Conservation (phyloP, 2,329 filamentous ascomycete genomes). For the Colletotrichum magnum region DNA sequence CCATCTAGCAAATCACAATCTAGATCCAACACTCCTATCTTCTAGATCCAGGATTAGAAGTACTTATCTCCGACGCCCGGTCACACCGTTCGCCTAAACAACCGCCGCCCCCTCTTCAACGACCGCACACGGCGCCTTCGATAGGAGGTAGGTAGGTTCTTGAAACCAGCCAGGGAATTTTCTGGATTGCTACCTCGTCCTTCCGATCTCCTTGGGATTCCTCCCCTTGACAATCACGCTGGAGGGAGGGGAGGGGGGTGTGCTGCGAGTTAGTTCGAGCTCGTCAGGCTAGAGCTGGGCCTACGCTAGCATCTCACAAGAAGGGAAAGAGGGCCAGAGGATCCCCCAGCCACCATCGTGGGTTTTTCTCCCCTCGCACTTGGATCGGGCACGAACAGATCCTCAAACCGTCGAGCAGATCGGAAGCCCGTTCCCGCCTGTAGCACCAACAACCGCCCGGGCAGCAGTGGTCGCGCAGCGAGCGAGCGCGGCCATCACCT, state of each 20-base stretch:
- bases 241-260: too few species aligned
- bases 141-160: conserved; percentile 3
- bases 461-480: neutral
- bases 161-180: neutral
- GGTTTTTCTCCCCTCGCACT: conserved; percentile 1
- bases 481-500: neutral
- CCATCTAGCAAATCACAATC: neutral
- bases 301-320: conserved; percentile 1
- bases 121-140: neutral
- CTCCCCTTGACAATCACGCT: neutral
- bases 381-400: conserved; percentile 16
- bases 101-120: neutral
- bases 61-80: conserved; percentile 9
- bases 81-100: conserved; percentile 18
- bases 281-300: neutral
- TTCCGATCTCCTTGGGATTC: neutral
- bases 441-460: conserved; percentile 6
- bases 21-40: neutral
- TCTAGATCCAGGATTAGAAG: neutral
- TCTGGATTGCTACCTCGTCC: neutral
- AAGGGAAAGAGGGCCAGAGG: conserved; percentile 1
- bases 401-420: conserved; percentile 4
- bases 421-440: conserved; percentile 11
- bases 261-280: neutral
- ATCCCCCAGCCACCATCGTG: conserved; percentile 9